Evolutionary conservation across 2,329 filamentous ascomycete species (phyloP), one percentile per base, ranked within the genome.

Genomic region (Colletotrichum scovillei): DNA sequence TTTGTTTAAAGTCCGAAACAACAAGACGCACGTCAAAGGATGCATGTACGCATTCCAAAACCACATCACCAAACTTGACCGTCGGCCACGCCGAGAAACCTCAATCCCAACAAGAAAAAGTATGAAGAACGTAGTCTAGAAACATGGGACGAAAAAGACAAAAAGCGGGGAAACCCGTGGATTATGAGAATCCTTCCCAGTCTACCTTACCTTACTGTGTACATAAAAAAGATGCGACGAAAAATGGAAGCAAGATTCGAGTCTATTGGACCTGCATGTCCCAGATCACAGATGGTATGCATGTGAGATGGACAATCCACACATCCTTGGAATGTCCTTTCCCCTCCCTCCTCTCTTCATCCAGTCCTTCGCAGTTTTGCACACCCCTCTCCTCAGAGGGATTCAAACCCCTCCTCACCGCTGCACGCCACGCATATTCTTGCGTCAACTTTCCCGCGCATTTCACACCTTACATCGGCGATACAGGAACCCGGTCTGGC

Each of bases 41-140:
- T 16, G 11, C 26, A 24, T 16, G 16, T 35, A 60, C 49, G 46
- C 49, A 53, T 30, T 49, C 42, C 38, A 42, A 42, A 42, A 42
- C 38, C 6, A 35, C 19, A 52, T 35, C 32, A n/a, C 35, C n/a
- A 49, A 32, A 8, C 28, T 22, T 49, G 30, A 53, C 28, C 11
- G 8, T 69, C 65, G 65, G 65, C 59, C 65, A 69, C 53, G n/a
- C 58, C 65, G 58, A 67, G 42, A 49, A 49, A 49, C 42, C 42
- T 49, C 42, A 19, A 16, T 19, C 38, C 38, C 38, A 42, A 49
- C 42, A 49, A 22, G 42, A 49, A 49, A 49, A 28, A 28, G 42
- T 49, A 11, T 49, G 8, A 49, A 11, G 7, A 22, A 19, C 42
- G 42, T 5, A 49, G n/a, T 19, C 8, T 4, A n/a, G 4, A 9